A percentile compares a stretch with the other conserved stretches of the same genome.
Conservation (phyloP, 164 flowering plant species). For the Macadamia integrifolia region DNA sequence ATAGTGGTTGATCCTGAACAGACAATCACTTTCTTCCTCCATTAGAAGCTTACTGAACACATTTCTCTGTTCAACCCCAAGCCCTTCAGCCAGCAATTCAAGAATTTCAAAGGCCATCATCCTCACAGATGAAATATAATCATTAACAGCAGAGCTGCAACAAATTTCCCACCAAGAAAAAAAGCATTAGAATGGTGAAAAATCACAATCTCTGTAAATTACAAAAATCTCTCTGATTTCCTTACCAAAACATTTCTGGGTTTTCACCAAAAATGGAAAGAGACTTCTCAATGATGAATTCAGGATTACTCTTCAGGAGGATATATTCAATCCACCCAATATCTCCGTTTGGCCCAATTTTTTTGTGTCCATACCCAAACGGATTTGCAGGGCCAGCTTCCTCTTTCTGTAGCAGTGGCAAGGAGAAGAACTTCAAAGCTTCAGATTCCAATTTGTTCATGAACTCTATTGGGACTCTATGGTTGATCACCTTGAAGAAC, state of each 20-base stretch:
- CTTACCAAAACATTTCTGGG: slow-evolving; percentile 49
- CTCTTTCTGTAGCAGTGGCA: slow-evolving; percentile 59
- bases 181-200: background rate
- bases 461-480: slow-evolving; percentile 58
- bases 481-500: slow-evolving; percentile 81
- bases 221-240: background rate
- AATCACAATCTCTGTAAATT: background rate
- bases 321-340: slow-evolving; percentile 94
- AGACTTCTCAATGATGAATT: slow-evolving; percentile 24
- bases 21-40: slow-evolving; percentile 69
- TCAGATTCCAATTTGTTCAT: slow-evolving; percentile 46
- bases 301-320: slow-evolving; percentile 43
- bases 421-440: slow-evolving; percentile 53
- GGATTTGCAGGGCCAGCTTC: slow-evolving; percentile 62
- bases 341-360: slow-evolving; percentile 84
- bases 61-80: slow-evolving; percentile 42
- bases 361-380: slow-evolving; percentile 74
- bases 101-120: slow-evolving; percentile 42
- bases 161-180: background rate
- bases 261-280: slow-evolving; percentile 31
- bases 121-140: slow-evolving; percentile 49
- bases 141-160: slow-evolving; percentile 38
- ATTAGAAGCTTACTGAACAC: slow-evolving; percentile 47
- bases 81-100: slow-evolving; percentile 64
- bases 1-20: slow-evolving; percentile 79